A percentile compares a stretch with the other conserved stretches of the same genome.
Evolutionary conservation across 2,329 filamentous ascomycete genomes (phyloP).

Genomic region (Fusarium stilboides): DNA sequence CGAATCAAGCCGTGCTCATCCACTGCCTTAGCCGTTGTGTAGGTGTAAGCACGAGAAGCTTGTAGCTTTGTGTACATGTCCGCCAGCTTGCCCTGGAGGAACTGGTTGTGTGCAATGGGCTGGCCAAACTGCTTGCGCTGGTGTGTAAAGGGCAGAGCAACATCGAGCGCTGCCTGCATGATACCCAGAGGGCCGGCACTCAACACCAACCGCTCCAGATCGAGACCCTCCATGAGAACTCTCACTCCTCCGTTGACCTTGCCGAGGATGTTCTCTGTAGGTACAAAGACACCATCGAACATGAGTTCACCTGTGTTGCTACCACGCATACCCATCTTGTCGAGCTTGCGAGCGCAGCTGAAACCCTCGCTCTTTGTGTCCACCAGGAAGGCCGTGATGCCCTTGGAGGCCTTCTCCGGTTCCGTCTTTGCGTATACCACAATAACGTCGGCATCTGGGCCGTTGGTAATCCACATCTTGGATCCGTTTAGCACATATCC

Average conservation of each 20-base stretch:
- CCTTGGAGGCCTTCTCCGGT: constrained; percentile 84
- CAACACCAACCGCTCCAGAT: constrained; percentile 92
- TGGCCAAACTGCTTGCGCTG: constrained; percentile 88
- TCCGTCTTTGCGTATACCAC: constrained; percentile 98
- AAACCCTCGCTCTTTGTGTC: constrained; percentile 81
- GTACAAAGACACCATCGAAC: constrained; percentile 93
- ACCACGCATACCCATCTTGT: constrained; percentile 98
- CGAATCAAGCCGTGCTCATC: constrained; percentile 81
- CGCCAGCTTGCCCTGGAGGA: constrained; percentile 92
- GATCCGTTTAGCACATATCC: constrained; percentile 89
- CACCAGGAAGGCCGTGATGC: constrained; percentile 95
- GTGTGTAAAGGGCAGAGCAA: constrained; percentile 90
- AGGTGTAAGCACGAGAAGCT: constrained; percentile 89
- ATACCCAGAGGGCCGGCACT: constrained; percentile 91
- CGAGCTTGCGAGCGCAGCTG: constrained; percentile 88
- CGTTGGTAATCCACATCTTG: constrained; percentile 99
- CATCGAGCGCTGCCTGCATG: constrained; percentile 93
- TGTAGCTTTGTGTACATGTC: constrained; percentile 98
- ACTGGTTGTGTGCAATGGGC: constrained; percentile 92
- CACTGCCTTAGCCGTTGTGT: constrained; percentile 82
- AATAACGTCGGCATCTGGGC: constrained; percentile 91
- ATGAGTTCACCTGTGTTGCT: constrained; percentile 96
- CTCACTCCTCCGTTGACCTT: constrained; percentile 84
- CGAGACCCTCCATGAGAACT: constrained; percentile 96
- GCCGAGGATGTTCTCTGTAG: constrained; percentile 85